Conservation (phyloP, 2,329 filamentous ascomycete species). For the Beauveria varroae region DNA sequence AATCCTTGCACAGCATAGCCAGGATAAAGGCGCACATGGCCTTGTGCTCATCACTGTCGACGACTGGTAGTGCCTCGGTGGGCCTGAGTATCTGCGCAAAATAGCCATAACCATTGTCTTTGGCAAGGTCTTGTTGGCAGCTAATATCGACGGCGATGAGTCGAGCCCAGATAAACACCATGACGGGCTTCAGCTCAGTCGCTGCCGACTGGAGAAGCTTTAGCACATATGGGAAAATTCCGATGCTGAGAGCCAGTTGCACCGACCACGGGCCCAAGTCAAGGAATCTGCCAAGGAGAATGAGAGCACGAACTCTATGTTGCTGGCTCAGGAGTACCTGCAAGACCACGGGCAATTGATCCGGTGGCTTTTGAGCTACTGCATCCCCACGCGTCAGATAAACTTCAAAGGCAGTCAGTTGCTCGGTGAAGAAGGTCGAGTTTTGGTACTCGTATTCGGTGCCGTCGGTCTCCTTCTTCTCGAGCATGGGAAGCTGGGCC, state of each 20-base stretch:
- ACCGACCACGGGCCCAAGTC: slow-evolving; percentile 97
- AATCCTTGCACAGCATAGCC: slow-evolving; percentile 93
- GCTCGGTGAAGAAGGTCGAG: slow-evolving; percentile 93
- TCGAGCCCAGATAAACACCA: slow-evolving; percentile 99
- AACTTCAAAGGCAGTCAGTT: slow-evolving; percentile 93
- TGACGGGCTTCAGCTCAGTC: slow-evolving; percentile 89
- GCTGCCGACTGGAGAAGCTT: slow-evolving; percentile 94
- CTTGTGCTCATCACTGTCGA: slow-evolving; percentile 87
- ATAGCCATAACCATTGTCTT: slow-evolving; percentile 95
- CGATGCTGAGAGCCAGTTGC: slow-evolving; percentile 94
- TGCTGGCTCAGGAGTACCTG: slow-evolving; percentile 95
- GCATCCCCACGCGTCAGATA: slow-evolving; percentile 78
- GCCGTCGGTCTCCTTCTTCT: slow-evolving; percentile 65
- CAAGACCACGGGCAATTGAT: slow-evolving; percentile 91
- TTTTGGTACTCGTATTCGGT: slow-evolving; percentile 87
- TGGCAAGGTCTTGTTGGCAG: slow-evolving; percentile 87
- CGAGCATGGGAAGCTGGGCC: slow-evolving; percentile 78
- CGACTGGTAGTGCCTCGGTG: slow-evolving; percentile 71
- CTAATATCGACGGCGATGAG: slow-evolving; percentile 91
- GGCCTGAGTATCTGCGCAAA: slow-evolving; percentile 91
- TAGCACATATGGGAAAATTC: slow-evolving; percentile 97
- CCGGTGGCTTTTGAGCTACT: slow-evolving; percentile 77
- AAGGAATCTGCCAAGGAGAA: slow-evolving; percentile 85
- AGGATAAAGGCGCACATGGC: slow-evolving; percentile 99
- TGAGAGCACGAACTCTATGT: slow-evolving; percentile 82